Evolutionary conservation across 2,329 filamentous ascomycete species (phyloP).

Genomic region (Paracamarosporium sp.): DNA sequence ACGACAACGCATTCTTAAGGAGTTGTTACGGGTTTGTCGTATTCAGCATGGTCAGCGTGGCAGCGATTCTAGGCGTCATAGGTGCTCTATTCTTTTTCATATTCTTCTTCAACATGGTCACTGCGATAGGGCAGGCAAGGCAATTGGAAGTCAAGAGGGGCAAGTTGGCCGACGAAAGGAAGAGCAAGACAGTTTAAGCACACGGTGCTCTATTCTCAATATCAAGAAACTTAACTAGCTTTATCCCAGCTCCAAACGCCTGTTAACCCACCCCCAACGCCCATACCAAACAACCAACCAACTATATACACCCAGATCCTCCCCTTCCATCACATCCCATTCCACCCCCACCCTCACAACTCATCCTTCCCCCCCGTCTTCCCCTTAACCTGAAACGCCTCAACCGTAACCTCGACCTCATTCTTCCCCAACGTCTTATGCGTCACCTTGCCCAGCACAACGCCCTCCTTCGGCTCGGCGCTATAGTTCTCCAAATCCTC

Average conservation of each 20-base stretch:
- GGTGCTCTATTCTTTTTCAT: constrained; percentile 36
- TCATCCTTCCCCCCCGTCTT: constrained; percentile 10
- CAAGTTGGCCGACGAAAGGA: constrained; percentile 14
- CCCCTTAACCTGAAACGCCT: constrained; percentile 34
- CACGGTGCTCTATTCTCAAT: too few relatives aligned
- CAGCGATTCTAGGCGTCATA: constrained; percentile 33
- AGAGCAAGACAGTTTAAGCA: too few relatives aligned
- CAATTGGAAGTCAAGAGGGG: constrained; percentile 45
- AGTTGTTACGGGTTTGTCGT: constrained; percentile 44
- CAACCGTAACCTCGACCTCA: constrained; percentile 39
- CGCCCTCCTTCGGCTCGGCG: constrained; percentile 36
- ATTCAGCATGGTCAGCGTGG: constrained; percentile 42
- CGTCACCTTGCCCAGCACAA: constrained; percentile 34
- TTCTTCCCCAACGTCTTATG: constrained; percentile 32
- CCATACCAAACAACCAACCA: too few relatives aligned
- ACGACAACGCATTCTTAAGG: constrained; percentile 28
- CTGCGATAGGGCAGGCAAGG: constrained; percentile 38
- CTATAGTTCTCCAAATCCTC: constrained; percentile 40
- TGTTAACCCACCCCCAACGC: too few relatives aligned
- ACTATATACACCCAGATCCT: too few relatives aligned
- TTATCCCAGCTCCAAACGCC: too few relatives aligned
- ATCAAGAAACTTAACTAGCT: too few relatives aligned
- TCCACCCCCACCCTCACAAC: background rate
- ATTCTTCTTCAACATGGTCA: constrained; percentile 45
- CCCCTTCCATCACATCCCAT: too few relatives aligned